Percentiles rank a stretch among this genome's conserved stretches.
These are phyloP conservation scores for Heliocybe sulcata DNA, from an alignment of 1,284 basidiomycete genomes.

Conservation along the genomic window DNA sequence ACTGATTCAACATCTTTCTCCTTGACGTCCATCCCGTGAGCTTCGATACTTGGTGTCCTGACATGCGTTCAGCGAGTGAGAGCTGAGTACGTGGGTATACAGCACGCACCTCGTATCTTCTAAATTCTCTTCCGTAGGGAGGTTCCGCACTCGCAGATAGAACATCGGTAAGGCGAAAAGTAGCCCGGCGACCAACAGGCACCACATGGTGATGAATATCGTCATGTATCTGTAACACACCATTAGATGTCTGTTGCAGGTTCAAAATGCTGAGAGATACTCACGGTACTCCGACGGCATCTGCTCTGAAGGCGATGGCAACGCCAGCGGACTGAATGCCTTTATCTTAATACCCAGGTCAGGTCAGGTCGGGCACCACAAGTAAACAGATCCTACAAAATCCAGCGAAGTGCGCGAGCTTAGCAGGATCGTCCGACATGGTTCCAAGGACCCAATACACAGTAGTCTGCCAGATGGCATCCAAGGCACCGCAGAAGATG, in stretches of 20 bases:
- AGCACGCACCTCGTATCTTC: no score
- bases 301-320: background rate
- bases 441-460: slow-evolving; percentile 56
- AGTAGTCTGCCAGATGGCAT: slow-evolving; percentile 55
- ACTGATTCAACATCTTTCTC: no score
- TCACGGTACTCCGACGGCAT: background rate
- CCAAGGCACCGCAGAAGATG: slow-evolving; percentile 43
- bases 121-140: background rate
- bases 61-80: no score
- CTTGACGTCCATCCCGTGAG: no score
- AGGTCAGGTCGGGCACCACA: background rate
- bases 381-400: slow-evolving; percentile 5
- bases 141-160: background rate
- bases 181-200: background rate
- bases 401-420: slow-evolving; percentile 45
- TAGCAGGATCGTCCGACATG: slow-evolving; percentile 52
- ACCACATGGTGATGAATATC: background rate
- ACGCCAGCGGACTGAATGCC: background rate
- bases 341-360: background rate
- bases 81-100: no score
- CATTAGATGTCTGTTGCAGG: background rate
- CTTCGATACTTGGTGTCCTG: no score
- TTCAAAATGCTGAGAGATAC: background rate
- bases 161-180: background rate
- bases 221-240: background rate